Evolutionary conservation across 2,329 filamentous ascomycete genomes (phyloP).

Genomic region (Penicillium sp.): DNA sequence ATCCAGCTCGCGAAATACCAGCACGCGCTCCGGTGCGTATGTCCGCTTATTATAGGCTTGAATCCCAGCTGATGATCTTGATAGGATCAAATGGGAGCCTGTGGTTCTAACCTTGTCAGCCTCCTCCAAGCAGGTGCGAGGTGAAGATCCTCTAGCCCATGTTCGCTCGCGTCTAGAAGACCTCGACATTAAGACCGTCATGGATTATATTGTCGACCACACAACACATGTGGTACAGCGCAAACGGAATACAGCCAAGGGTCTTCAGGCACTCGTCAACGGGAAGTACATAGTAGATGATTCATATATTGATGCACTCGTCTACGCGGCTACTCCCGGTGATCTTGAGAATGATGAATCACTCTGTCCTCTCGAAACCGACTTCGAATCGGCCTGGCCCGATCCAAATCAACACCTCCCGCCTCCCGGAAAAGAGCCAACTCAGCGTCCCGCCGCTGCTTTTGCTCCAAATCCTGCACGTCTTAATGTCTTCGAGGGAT

Average conservation of each 20-base stretch:
- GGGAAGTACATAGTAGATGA: conserved; percentile 73
- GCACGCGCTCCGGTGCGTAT: conserved; percentile 45
- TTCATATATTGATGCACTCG: conserved; percentile 70
- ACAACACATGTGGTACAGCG: conserved; percentile 88
- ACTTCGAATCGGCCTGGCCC: conserved; percentile 80
- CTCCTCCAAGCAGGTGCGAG: conserved; percentile 66
- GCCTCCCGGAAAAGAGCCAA: conserved; percentile 70
- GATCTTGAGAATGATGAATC: conserved; percentile 52
- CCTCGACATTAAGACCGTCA: conserved; percentile 82
- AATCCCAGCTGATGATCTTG: conserved; percentile 4
- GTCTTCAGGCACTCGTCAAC: conserved; percentile 80
- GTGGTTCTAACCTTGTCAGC: conserved; percentile 80
- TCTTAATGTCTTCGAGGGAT: conserved; percentile 74
- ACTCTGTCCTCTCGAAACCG: conserved; percentile 64
- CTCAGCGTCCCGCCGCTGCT: conserved; percentile 62
- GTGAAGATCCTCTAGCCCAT: conserved; percentile 58
- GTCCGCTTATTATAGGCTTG: neutral
- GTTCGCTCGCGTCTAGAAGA: conserved; percentile 69
- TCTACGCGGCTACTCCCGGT: conserved; percentile 54
- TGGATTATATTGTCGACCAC: conserved; percentile 64
- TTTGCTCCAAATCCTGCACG: conserved; percentile 69
- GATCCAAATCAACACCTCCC: conserved; percentile 69
- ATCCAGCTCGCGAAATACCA: conserved; percentile 71
- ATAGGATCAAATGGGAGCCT: conserved; percentile 73
- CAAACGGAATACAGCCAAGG: conserved; percentile 86